Conservation (phyloP, 139 green algal species). For the Chlorella sp. region DNA sequence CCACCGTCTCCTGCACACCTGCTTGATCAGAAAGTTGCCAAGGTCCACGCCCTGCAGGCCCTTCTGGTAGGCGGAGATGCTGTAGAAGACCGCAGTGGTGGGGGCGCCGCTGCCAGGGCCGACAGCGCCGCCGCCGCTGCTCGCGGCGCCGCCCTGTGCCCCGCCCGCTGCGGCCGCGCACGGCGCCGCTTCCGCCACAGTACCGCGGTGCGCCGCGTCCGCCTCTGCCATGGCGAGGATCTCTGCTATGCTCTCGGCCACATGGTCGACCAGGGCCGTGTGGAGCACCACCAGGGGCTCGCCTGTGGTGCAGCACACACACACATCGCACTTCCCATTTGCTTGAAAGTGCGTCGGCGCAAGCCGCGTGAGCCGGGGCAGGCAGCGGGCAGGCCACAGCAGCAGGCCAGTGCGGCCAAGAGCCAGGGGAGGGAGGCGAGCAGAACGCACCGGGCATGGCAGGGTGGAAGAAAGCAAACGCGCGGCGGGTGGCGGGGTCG, state of each 20-base stretch:
- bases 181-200: background rate
- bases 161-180: background rate
- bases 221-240: constrained; percentile 9
- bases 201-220: background rate
- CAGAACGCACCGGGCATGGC: constrained; percentile 62
- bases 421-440: no score
- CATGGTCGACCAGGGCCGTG: constrained; percentile 48
- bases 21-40: constrained; percentile 84
- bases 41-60: constrained; percentile 80
- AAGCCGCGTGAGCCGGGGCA: no score
- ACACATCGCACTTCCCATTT: no score
- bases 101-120: background rate
- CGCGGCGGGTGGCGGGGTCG: constrained; percentile 32
- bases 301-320: no score
- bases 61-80: constrained; percentile 67
- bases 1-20: constrained; percentile 1
- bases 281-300: constrained; percentile 82
- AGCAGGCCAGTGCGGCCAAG: no score
- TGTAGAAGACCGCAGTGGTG: constrained; percentile 76
- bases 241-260: constrained; percentile 4
- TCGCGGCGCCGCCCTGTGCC: background rate
- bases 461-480: constrained; percentile 71
- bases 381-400: no score
- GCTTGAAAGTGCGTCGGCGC: no score
- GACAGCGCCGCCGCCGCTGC: background rate